Conservation (phyloP, 768 basidiomycete species). For the Suillus hirtellus region DNA sequence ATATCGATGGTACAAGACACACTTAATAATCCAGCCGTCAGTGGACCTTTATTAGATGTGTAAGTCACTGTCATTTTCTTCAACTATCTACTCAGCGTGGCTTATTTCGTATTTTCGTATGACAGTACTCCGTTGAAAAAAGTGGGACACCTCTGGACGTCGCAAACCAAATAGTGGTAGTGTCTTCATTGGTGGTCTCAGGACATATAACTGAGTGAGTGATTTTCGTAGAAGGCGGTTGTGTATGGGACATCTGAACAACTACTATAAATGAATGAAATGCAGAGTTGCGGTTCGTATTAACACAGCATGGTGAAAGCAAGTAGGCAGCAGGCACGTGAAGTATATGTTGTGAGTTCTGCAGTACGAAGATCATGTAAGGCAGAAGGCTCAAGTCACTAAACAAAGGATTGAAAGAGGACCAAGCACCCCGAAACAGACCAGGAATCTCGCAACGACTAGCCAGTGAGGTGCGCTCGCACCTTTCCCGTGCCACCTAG, state of each 20-base stretch:
- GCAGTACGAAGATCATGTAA: no score
- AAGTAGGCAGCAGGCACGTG: no score
- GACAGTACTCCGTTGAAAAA: slow-evolving; percentile 61
- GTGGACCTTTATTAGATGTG: slow-evolving; percentile 67
- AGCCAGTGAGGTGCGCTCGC: no score
- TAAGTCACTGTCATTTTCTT: slow-evolving; percentile 32
- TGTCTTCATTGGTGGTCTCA: slow-evolving; percentile 61
- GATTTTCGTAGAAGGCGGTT: slow-evolving; percentile 68
- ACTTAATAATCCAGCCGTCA: slow-evolving; percentile 52
- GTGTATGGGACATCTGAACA: neutral
- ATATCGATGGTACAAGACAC: slow-evolving; percentile 65
- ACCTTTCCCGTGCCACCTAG: no score
- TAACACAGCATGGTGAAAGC: no score
- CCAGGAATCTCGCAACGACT: no score
- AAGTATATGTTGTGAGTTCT: no score
- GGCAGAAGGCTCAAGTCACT: no score
- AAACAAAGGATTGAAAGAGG: no score
- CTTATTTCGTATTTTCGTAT: neutral
- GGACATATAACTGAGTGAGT: slow-evolving; percentile 73
- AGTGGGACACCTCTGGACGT: slow-evolving; percentile 57
- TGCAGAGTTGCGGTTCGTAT: no score
- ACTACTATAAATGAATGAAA: neutral
- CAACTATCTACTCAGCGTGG: neutral
- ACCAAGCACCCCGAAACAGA: no score
- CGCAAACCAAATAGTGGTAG: slow-evolving; percentile 60